Evolutionary conservation across 148 eudicot genomes (phyloP), one percentile per base, ranked within the genome.

Genomic region (Camellia granthamiana): DNA sequence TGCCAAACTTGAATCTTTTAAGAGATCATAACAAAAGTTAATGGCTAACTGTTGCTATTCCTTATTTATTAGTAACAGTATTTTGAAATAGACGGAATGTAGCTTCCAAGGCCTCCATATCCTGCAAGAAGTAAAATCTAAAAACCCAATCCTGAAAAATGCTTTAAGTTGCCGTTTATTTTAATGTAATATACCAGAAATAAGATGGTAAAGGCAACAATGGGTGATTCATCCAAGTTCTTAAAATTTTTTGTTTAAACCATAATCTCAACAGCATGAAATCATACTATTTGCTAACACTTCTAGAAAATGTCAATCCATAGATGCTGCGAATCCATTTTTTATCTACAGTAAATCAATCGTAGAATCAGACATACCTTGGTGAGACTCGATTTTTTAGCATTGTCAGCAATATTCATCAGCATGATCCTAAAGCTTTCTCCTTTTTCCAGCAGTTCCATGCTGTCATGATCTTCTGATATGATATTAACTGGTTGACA

Each of bases 341-440:
- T 44, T 41, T 14, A 65, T 49, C 60, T 16, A 14, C 18, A 6
- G 4, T 9, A 67, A 67, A 74, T 63, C n/a, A 13, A 74, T 49
- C 4, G 47, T 0, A 64, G 7, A 62, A 71, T 41, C 49, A 72
- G 62, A 56, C 84, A 49, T 82, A 94, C 98, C 97, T 94, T 91
- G 64, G 91, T 85, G 61, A 94, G 88, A 83, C 63, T 83, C 51
- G 84, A 79, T 80, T 89, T 93, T 83, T 92, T 94, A 63, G 86
- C 83, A 60, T 89, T 92, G 83, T 92, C 92, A 83, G 92, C 97
- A 76, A 94, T 92, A 82, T 92, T 91, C 98, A 94, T 92, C 81
- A 94, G 73, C 92, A 94, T 88, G 81, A 94, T 83, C 69, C 77
- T 87, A 63, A 82, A 78, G 77, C 75, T 59, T 63, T 78, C 84